Evolutionary conservation across 495 filamentous ascomycete genomes (phyloP), one percentile per base, ranked within the genome.

Genomic region (Neurospora tetraspora): DNA sequence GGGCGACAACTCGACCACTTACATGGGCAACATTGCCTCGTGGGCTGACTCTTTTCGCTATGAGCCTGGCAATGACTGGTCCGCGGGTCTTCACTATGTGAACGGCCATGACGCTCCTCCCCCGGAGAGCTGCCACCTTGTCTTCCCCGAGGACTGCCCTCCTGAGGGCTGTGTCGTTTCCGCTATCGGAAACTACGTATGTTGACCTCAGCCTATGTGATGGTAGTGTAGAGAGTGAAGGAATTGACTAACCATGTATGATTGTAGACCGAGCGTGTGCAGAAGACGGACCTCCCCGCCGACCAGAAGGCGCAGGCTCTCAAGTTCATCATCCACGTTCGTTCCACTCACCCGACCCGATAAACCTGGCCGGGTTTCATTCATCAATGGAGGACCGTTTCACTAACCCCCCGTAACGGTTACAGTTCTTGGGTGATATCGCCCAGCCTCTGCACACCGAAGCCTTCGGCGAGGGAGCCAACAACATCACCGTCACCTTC

Each of bases 391-490:
- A 6, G 39, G 39, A 40, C 39, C 14, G 39, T 40, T 40, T 40
- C 39, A 40, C 40, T 43, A 43, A 43, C 40, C 40, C 16, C 7
- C 18, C 7, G 39, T 40, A 12, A 39, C 10, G 39, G 39, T 43
- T 8, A 43, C 40, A 43, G 40, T 87, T 89, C 75, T 70, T 88
- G 27, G 89, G 89, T 23, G 90, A 91, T 76, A 86, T 91, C 69
- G 85, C 86, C 11, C 89, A 91, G 73, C 89, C 89, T 0, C 83
- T 91, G 1, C 89, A 91, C 76, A 86, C 86, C 73, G 89, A 91
- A 73, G 83, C 80, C 10, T 83, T 86, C 43, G 83, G 86, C 9
- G 74, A 83, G 4, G 90, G 90, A 38, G 89, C 88, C 18, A 91
- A 91, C 80, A 80, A 82, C 65, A 87, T 92, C 72, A 69, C 80